phyloP scores from a whole-genome alignment of 2,329 filamentous ascomycete genomes.

The Fusarium compactum region DNA sequence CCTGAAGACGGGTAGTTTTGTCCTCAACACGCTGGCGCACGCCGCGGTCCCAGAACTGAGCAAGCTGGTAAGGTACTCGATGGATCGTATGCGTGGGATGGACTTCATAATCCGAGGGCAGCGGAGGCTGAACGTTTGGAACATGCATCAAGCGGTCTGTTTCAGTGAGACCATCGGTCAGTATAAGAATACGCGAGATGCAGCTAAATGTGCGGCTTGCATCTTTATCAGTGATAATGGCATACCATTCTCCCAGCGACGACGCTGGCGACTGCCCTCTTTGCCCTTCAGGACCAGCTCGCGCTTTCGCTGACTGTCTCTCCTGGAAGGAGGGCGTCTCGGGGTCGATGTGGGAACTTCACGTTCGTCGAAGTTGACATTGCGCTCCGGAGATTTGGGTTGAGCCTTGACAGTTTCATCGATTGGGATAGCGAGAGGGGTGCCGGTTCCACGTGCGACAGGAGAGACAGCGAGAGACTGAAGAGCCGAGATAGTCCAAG shows the following conservation, averaged over 20 bases:
- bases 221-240: slow-evolving; percentile 3
- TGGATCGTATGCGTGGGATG: slow-evolving; percentile 83
- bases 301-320: slow-evolving; percentile 70
- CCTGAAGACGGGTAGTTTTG: slow-evolving; percentile 56
- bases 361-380: slow-evolving; percentile 37
- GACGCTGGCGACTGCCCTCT: slow-evolving; percentile 85
- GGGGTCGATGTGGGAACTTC: slow-evolving; percentile 50
- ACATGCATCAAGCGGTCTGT: slow-evolving; percentile 87
- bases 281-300: slow-evolving; percentile 88
- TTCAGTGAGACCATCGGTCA: slow-evolving; percentile 28
- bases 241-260: slow-evolving; percentile 94
- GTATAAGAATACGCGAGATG: slow-evolving; percentile 6
- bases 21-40: slow-evolving; percentile 64
- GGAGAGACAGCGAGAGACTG: slow-evolving; percentile 67
- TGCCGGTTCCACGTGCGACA: slow-evolving; percentile 69
- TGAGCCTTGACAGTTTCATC: slow-evolving; percentile 62
- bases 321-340: slow-evolving; percentile 60
- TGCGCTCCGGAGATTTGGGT: slow-evolving; percentile 25
- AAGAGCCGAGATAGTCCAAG: slow-evolving; percentile 73
- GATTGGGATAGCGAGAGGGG: slow-evolving; percentile 79
- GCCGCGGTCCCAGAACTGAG: slow-evolving; percentile 81
- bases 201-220: background rate
- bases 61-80: slow-evolving; percentile 88
- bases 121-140: slow-evolving; percentile 85
- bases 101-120: slow-evolving; percentile 84